These are phyloP conservation scores for Globisporangium cylindrosporum DNA, from an alignment of 352 stramenopile species.

Conservation along the genomic window DNA sequence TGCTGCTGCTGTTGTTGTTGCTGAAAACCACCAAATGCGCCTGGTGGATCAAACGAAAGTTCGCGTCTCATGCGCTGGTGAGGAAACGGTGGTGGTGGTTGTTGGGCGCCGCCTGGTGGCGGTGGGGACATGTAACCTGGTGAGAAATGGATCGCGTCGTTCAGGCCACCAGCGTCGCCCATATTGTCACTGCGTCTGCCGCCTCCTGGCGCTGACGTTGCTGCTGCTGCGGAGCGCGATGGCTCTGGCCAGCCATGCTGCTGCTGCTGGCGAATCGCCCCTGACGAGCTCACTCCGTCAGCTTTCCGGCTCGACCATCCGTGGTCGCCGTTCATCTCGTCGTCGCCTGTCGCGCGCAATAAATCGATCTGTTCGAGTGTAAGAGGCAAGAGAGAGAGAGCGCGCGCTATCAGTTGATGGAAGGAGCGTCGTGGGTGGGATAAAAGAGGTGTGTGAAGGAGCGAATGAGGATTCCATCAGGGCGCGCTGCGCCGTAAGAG, in stretches of 20 bases:
- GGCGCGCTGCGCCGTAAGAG: background rate
- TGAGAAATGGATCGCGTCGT: background rate
- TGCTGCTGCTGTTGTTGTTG: background rate
- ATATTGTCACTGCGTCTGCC: background rate
- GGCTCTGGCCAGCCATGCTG: background rate
- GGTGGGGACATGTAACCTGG: constrained; percentile 3
- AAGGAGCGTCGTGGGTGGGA: background rate
- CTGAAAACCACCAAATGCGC: constrained; percentile 3
- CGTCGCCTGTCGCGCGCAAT: background rate
- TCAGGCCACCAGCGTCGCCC: background rate
- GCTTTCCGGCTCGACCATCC: background rate
- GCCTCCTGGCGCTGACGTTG: background rate
- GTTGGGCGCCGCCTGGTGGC: background rate
- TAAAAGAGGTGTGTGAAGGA: background rate
- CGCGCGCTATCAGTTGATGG: background rate
- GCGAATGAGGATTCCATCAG: background rate
- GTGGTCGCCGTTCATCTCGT: constrained; percentile 4
- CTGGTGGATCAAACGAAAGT: background rate
- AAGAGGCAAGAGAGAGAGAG: background rate
- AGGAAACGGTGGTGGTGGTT: constrained; percentile 1
- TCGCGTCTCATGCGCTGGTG: constrained; percentile 2
- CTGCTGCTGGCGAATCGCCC: background rate
- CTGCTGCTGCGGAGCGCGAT: background rate
- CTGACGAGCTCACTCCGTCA: background rate
- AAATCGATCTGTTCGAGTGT: background rate